Conservation (phyloP, 2,329 filamentous ascomycete species). For the Beauveria rudraprayagi region DNA sequence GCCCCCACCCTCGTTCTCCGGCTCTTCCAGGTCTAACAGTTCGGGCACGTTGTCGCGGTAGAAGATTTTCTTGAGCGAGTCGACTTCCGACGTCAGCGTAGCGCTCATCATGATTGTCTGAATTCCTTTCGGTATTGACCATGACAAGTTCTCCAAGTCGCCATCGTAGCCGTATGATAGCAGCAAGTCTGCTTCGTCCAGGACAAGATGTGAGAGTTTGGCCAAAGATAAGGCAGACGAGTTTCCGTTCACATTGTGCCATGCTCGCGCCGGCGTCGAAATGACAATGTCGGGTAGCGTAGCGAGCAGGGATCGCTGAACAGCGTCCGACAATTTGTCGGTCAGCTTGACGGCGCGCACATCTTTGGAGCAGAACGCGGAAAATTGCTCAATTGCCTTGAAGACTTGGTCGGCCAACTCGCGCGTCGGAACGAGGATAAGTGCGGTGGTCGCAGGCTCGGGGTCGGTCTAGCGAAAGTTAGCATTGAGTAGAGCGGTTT, state of each 20-base stretch:
- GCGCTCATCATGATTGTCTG: constrained; percentile 94
- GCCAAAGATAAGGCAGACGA: constrained; percentile 56
- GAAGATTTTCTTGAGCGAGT: constrained; percentile 77
- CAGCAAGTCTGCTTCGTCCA: constrained; percentile 92
- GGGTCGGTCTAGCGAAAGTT: constrained; percentile 35
- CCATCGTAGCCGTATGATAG: constrained; percentile 91
- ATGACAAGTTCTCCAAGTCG: constrained; percentile 72
- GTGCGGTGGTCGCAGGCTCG: constrained; percentile 54
- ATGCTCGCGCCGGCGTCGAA: constrained; percentile 79
- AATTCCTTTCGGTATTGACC: constrained; percentile 71
- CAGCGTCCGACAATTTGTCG: constrained; percentile 80
- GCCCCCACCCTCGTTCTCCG: constrained; percentile 66
- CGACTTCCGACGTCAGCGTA: constrained; percentile 80
- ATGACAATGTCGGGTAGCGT: constrained; percentile 85
- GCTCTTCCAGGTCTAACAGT: constrained; percentile 73
- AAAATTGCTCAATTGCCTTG: constrained; percentile 67
- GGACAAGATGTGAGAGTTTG: constrained; percentile 67
- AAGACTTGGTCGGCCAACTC: constrained; percentile 90
- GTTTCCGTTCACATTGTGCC: constrained; percentile 65
- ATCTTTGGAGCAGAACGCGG: constrained; percentile 77
- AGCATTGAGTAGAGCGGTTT: neutral
- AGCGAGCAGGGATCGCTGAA: constrained; percentile 78
- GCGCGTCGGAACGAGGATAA: constrained; percentile 88
- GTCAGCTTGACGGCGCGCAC: constrained; percentile 78
- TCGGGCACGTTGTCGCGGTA: constrained; percentile 61